phyloP scores from a whole-genome alignment of 208 protist species.

The Acanthamoeba lenticulata region DNA sequence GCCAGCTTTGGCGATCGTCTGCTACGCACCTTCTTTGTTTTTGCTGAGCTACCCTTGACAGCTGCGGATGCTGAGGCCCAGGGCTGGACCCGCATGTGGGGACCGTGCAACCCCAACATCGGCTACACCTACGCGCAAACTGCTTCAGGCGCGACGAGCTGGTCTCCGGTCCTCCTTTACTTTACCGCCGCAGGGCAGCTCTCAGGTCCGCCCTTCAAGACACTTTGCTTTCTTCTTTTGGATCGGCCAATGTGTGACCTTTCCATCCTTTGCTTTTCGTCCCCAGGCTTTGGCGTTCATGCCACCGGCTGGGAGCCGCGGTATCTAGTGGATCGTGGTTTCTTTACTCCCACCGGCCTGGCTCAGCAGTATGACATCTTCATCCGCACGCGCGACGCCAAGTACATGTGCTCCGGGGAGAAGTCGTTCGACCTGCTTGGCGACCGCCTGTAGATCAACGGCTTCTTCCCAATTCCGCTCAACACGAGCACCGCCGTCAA shows the following conservation, averaged over 20 bases:
- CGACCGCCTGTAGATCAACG: conserved; percentile 35
- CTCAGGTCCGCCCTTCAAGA: neutral
- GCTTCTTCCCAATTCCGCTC: neutral
- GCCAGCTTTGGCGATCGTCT: neutral
- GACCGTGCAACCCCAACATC: neutral
- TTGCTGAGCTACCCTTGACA: neutral
- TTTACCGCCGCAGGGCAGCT: conserved; percentile 32
- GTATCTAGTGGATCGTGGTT: neutral
- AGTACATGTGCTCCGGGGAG: neutral
- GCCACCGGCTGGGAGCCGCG: neutral
- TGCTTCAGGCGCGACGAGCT: neutral
- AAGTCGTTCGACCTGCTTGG: conserved; percentile 18
- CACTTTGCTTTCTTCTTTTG: neutral
- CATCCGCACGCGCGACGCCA: conserved; percentile 16
- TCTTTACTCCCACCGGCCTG: neutral
- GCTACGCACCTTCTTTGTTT: conserved; percentile 37
- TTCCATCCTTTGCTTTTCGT: no score
- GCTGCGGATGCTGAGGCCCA: neutral
- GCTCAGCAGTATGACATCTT: neutral
- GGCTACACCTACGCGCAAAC: neutral
- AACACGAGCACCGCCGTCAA: neutral
- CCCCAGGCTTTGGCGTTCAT: neutral
- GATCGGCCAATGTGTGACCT: neutral
- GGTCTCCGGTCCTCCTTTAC: neutral
- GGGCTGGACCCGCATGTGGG: neutral